Evolutionary conservation across 108 stramenopile genomes (phyloP), one percentile per base, ranked within the genome.

Genomic region (Epithemia pelagica): DNA sequence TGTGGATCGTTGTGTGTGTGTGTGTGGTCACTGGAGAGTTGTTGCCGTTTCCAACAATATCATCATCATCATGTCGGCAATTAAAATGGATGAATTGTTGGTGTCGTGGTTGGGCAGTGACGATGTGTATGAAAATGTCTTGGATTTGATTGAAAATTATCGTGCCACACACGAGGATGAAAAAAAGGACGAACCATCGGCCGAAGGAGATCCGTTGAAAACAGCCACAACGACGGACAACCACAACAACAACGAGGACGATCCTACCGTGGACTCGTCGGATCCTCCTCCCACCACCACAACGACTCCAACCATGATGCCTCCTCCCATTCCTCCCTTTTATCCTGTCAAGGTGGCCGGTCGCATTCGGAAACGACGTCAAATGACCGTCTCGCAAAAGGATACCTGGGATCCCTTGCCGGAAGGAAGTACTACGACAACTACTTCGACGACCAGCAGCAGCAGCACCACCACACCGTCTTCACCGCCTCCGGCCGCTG

Each of bases 61-160:
- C 37, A 58, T n/a, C 61, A 61, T 60, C 61, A 86, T 83, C 82
- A 77, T 78, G 37, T 79, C 85, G 37, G 78, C 85, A 22, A 85
- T 87, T 18, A 92, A 92, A 78, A 86, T 85, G 84, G 88, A 92
- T 70, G 91, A 92, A 67, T 83, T 92, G 52, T 75, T 92, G 28
- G 83, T 87, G 32, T 73, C 82, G 2, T 92, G 88, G 88, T 62
- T 92, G 29, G 76, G 77, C 30, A 79, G 69, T 62, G 91, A 92
- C 66, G 81, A 76, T 24, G 82, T 89, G 10, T 87, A 86, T 66
- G 91, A 92, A 71, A 82, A 76, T 55, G 78, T 89, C 0, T 56
- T 85, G 56, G 68, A 73, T 2, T 70, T 89, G 58, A 82, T 89
- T 58, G 88, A 89, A 66, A 75, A 74, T 30, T 82, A 85, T 66